Evolutionary conservation across 1,284 basidiomycete genomes (phyloP).

Genomic region (Ustilago crameri): DNA sequence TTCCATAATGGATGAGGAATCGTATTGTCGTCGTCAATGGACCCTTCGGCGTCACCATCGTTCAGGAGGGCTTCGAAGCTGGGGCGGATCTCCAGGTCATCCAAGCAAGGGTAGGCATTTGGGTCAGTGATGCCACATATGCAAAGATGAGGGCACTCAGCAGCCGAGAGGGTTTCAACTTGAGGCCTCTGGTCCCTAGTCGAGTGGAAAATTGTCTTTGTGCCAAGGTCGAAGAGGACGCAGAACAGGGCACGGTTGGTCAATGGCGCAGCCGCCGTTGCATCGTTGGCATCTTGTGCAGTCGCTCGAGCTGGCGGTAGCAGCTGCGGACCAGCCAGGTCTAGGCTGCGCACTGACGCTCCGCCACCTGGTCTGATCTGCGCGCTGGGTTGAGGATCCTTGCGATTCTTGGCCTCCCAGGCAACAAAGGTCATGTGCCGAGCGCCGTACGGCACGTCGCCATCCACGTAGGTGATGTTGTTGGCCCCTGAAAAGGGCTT

Average conservation of each 20-base stretch:
- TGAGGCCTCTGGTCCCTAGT: conserved; percentile 3
- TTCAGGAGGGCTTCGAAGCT: not conserved
- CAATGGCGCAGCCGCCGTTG: not conserved
- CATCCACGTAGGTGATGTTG: not conserved
- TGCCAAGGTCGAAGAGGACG: conserved; percentile 14
- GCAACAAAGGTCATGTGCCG: conserved; percentile 20
- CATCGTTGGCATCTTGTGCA: not conserved
- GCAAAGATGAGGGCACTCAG: conserved; percentile 9
- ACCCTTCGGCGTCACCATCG: no score
- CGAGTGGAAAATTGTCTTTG: not conserved
- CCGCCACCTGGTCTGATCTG: not conserved
- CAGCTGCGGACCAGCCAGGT: no score
- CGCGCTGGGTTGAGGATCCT: not conserved
- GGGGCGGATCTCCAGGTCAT: not conserved
- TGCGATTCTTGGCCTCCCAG: conserved; percentile 20
- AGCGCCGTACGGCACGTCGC: not conserved
- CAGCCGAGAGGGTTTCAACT: not conserved
- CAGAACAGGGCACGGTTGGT: conserved; percentile 8
- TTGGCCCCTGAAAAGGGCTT: not conserved
- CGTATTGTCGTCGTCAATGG: no score
- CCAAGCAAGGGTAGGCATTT: conserved; percentile 17
- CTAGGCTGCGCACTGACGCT: no score
- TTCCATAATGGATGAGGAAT: no score
- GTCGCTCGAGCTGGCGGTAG: conserved; percentile 3
- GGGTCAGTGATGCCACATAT: conserved; percentile 4